Conservation (phyloP, 805 yeast genomes). For the Candida sithepensis region DNA sequence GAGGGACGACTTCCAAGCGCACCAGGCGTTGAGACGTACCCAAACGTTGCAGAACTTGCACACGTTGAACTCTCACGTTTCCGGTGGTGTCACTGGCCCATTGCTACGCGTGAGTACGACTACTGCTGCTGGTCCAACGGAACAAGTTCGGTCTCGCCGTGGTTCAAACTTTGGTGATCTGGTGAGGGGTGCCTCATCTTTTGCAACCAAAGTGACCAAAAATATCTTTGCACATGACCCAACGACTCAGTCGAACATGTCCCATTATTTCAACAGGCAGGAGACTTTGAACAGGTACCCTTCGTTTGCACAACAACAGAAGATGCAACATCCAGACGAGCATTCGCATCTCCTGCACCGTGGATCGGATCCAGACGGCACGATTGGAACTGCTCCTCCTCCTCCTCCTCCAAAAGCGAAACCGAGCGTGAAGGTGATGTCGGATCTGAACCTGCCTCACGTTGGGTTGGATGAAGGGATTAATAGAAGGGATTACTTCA, state of each 20-base stretch:
- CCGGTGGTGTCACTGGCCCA: no score
- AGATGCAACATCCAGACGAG: neutral
- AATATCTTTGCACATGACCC: neutral
- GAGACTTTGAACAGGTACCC: neutral
- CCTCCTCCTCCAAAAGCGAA: no score
- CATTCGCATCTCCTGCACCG: neutral
- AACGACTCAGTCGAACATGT: neutral
- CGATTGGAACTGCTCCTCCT: no score
- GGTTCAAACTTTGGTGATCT: neutral
- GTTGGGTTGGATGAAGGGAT: neutral
- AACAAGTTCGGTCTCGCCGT: no score
- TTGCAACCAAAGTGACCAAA: neutral
- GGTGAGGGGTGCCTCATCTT: neutral
- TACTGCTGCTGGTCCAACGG: neutral
- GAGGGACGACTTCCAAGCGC: conserved; percentile 59
- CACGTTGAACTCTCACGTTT: conserved; percentile 5
- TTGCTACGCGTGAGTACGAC: conserved; percentile 15
- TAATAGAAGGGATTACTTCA: neutral
- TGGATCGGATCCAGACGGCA: no score
- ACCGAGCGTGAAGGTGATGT: no score
- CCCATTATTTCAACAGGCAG: neutral
- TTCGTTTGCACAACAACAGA: neutral
- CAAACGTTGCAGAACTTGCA: conserved; percentile 18
- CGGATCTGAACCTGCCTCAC: no score
- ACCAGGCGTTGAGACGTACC: conserved; percentile 34